Evolutionary conservation across 2,329 filamentous ascomycete genomes (phyloP).

Genomic region (Fusarium denticulatum): DNA sequence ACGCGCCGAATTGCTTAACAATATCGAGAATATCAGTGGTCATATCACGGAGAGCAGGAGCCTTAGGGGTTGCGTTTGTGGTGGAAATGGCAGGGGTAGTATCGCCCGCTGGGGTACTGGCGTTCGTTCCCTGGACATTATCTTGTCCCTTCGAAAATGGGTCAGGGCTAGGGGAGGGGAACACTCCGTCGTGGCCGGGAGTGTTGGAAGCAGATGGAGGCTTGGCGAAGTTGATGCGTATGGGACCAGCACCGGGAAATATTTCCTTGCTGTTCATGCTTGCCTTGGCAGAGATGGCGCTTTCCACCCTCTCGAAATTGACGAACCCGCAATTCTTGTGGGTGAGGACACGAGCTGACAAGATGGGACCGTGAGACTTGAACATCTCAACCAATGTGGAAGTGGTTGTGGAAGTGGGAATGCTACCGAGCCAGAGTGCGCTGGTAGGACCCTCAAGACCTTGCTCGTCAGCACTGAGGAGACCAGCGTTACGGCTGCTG

Average conservation of each 20-base stretch:
- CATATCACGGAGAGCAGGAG: constrained; percentile 80
- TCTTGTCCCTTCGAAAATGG: constrained; percentile 73
- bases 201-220: constrained; percentile 90
- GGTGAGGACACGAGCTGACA: constrained; percentile 91
- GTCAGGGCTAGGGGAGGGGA: constrained; percentile 91
- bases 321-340: constrained; percentile 99
- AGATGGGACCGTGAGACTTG: constrained; percentile 88
- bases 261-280: constrained; percentile 97
- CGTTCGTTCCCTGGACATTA: constrained; percentile 44
- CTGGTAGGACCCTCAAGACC: constrained; percentile 89
- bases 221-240: constrained; percentile 97
- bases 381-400: constrained; percentile 96
- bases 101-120: constrained; percentile 49
- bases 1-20: constrained; percentile 87
- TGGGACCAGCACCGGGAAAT: constrained; percentile 93
- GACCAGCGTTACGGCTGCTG: constrained; percentile 72
- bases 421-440: constrained; percentile 96
- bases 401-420: constrained; percentile 95
- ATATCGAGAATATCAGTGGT: constrained; percentile 86
- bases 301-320: constrained; percentile 93
- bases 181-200: constrained; percentile 86
- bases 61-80: constrained; percentile 64
- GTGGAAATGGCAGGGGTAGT: constrained; percentile 47
- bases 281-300: constrained; percentile 87
- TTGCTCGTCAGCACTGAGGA: constrained; percentile 79